Evolutionary conservation across 306 rosid genomes (phyloP), one percentile per base, ranked within the genome.

Genomic region (Cyclanthera cordifolia): DNA sequence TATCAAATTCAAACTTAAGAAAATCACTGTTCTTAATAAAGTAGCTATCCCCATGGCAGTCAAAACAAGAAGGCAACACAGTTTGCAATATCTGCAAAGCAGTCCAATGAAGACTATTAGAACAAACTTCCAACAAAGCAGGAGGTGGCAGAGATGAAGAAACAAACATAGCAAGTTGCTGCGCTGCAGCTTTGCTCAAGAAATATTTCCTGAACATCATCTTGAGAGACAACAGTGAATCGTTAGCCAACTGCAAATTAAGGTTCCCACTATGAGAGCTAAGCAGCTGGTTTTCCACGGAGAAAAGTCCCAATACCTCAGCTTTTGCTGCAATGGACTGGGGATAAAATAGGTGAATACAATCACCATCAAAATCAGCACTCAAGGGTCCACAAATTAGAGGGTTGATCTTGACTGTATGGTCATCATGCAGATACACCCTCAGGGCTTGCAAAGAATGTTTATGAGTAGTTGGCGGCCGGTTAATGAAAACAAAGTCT

Each of bases 361-460:
- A 93, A 60, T 90, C 99, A 37, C 99, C 96, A 73, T 90, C 99
- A 81, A 93, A 93, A 78, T 93, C 99, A 4, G 95, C 96, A 56
- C 95, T 81, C n/a, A 90, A 78, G 20, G 96, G 94, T 54, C 91
- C 99, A 80, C 99, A 93, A 21, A 93, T 93, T 27, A 93, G 82
- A 25, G 99, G 99, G 73, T 93, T 93, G 59, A 90, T 93, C 79
- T 93, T 93, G 56, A 93, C 96, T 0, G 89, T 88, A 55, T 93
- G 87, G 59, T 86, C 99, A 30, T 93, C 91, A 32, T 93, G 99
- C 19, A 93, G 85, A 70, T 90, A 93, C 8, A 87, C 96, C 23
- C 76, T 76, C 11, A 93, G 94, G 3, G 99, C 99, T 76, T 93
- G 99, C 17, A 93, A 76, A 0, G 96, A 93, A 73, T 93, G 99